Evolutionary conservation across 148 eudicot species (phyloP).

Genomic region (Camellia lanceoleosa): DNA sequence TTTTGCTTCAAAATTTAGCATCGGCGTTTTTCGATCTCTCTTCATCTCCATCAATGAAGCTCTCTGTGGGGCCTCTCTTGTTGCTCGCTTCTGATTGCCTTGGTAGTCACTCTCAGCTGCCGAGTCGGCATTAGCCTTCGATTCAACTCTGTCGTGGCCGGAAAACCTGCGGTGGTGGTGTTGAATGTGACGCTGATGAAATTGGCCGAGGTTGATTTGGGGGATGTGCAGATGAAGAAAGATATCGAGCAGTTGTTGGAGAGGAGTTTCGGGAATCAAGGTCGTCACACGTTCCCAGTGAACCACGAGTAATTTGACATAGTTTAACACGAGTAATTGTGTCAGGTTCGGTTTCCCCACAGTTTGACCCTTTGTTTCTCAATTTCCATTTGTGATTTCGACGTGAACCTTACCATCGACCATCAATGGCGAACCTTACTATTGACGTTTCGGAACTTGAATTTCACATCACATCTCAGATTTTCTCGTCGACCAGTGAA

Average conservation of each 20-base stretch:
- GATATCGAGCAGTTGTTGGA: slow-evolving; percentile 55
- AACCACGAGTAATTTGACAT: too few relatives aligned
- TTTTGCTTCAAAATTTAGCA: slow-evolving; percentile 32
- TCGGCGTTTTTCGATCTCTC: slow-evolving; percentile 13
- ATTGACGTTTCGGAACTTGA: too few relatives aligned
- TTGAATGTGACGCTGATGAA: slow-evolving; percentile 59
- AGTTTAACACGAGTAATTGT: too few relatives aligned
- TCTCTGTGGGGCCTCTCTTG: slow-evolving; percentile 47
- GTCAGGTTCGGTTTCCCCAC: too few relatives aligned
- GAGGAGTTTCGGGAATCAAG: slow-evolving; percentile 34
- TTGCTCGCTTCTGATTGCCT: slow-evolving; percentile 34
- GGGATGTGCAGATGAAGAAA: slow-evolving; percentile 38
- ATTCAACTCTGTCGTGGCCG: slow-evolving; percentile 25
- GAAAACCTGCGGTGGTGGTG: background rate
- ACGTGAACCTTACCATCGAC: too few relatives aligned
- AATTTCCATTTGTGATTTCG: too few relatives aligned
- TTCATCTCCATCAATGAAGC: slow-evolving; percentile 43
- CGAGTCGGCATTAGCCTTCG: slow-evolving; percentile 36
- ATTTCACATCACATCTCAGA: too few relatives aligned
- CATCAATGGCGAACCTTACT: too few relatives aligned
- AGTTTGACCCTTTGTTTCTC: too few relatives aligned
- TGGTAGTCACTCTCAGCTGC: slow-evolving; percentile 51
- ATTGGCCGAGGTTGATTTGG: slow-evolving; percentile 50
- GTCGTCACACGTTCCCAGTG: too few relatives aligned
- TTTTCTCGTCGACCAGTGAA: too few relatives aligned